Evolutionary conservation across 2,329 filamentous ascomycete genomes (phyloP), one percentile per base, ranked within the genome.

Genomic region (Cephalotrichum gorgonifer): DNA sequence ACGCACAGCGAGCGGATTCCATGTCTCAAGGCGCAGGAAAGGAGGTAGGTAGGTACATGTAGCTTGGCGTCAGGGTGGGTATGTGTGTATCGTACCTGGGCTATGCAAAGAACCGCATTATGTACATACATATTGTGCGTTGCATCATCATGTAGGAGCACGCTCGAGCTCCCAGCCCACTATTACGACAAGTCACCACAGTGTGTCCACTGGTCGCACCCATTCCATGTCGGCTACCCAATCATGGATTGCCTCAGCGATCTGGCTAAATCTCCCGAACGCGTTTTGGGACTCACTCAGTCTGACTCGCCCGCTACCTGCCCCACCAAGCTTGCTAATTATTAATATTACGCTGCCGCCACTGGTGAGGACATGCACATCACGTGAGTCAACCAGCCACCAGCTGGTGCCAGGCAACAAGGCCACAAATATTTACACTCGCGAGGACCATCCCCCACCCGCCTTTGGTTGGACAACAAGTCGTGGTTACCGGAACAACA

Each of bases 401-500:
- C 22, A 11, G 15, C 1, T 23, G 27, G 26, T 15, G n/a, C 15
- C 38, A 48, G 35, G 38, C 46, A 43, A 17, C 22, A 43, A 42
- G 26, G 38, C 46, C 26, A n/a, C n/a, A 33, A 48, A 5, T 48
- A 43, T 43, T 48, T 42, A 42, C 38, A 42, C 35, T 39, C 31
- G 25, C 20, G 27, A 33, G 44, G 44, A 23, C 22, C 44, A 22
- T 46, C 28, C 15, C 23, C 44, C 28, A 28, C 44, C 33, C 44
- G 44, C 44, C 11, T 46, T 17, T 28, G 44, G 44, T 47, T 47
- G 44, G 44, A 38, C 35, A 47, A 46, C 44, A 27, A 31, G 25
- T 48, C 47, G 26, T 48, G 50, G 52, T 53, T 53, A 53, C 52
- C 52, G 50, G 47, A 53, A 49, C 52, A 53, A 53, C 52, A 51